A percentile compares a stretch with the other conserved stretches of the same genome.
Evolutionary conservation across 345 rosid species (phyloP).

Genomic region (Adansonia digitata): DNA sequence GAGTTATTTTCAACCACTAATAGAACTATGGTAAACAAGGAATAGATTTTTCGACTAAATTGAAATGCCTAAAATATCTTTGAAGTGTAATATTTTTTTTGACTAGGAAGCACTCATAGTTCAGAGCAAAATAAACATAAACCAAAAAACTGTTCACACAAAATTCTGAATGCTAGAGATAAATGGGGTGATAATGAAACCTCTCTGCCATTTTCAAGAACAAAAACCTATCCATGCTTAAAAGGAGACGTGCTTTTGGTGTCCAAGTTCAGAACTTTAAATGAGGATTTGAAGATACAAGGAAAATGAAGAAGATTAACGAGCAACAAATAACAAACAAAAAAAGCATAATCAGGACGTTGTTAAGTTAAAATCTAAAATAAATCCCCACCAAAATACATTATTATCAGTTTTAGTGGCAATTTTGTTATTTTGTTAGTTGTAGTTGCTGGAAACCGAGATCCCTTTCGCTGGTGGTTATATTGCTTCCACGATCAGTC

Average conservation of each 20-base stretch:
- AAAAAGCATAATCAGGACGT: too few relatives aligned
- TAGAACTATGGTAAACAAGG: not conserved
- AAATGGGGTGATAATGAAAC: constrained; percentile 26
- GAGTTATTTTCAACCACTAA: constrained; percentile 6
- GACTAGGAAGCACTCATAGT: constrained; percentile 91
- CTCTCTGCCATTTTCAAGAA: constrained; percentile 99
- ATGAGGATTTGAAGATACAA: too few relatives aligned
- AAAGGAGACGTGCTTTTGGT: constrained; percentile 98
- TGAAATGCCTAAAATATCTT: constrained; percentile 86
- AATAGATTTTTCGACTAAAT: constrained; percentile 7
- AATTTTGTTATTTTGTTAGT: too few relatives aligned
- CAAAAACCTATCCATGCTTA: constrained; percentile 96
- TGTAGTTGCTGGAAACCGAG: too few relatives aligned
- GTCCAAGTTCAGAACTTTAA: too few relatives aligned
- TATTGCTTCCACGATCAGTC: too few relatives aligned
- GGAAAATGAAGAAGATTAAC: too few relatives aligned
- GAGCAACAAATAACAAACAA: too few relatives aligned
- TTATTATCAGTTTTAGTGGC: too few relatives aligned
- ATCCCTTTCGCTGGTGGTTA: too few relatives aligned
- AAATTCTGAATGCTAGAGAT: not conserved
- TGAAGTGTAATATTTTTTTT: constrained; percentile 90
- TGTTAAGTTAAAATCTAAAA: too few relatives aligned
- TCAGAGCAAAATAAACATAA: constrained; percentile 11
- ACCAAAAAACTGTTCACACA: not conserved
- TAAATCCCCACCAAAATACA: too few relatives aligned